Percentiles rank a stretch among this genome's conserved stretches.
phyloP scores from a whole-genome alignment of 1,284 basidiomycete species.

The Boletellus dicymbophilus region DNA sequence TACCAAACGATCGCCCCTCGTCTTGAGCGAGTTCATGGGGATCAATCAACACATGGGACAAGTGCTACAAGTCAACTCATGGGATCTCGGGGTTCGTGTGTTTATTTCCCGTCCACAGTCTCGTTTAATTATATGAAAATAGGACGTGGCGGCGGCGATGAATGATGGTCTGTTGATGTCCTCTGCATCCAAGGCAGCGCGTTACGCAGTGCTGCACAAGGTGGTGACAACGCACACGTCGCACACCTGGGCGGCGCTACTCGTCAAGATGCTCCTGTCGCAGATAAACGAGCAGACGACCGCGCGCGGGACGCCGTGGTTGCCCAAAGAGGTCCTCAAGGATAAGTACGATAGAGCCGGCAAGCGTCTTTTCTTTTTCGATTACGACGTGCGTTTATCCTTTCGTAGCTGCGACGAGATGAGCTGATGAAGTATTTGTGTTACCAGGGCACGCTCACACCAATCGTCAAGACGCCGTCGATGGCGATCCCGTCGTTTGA shows the following conservation, averaged over 20 bases:
- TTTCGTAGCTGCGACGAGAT: too few relatives aligned
- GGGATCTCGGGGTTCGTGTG: constrained; percentile 74
- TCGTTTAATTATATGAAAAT: constrained; percentile 2
- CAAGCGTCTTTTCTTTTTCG: constrained; percentile 92
- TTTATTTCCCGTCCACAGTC: neutral
- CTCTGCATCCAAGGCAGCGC: constrained; percentile 69
- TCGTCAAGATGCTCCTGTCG: constrained; percentile 87
- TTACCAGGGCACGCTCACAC: constrained; percentile 86
- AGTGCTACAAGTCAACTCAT: constrained; percentile 85
- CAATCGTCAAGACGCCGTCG: constrained; percentile 93
- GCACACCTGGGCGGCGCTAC: constrained; percentile 92
- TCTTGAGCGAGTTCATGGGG: constrained; percentile 98
- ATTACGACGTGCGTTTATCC: constrained; percentile 82
- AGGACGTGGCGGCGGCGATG: constrained; percentile 95
- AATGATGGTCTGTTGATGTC: constrained; percentile 87
- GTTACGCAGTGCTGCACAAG: constrained; percentile 82
- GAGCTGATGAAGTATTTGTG: neutral
- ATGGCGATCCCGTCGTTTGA: constrained; percentile 83
- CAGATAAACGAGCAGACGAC: constrained; percentile 83
- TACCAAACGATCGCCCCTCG: constrained; percentile 82
- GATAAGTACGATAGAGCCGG: constrained; percentile 67
- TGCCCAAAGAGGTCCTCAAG: constrained; percentile 68
- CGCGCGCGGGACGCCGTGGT: constrained; percentile 85
- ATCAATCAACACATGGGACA: constrained; percentile 88
- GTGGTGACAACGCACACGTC: constrained; percentile 94